Evolutionary conservation across 371 early-diverging fungal species (phyloP), one percentile per base, ranked within the genome.

Genomic region (Amoeboradix gromovi): DNA sequence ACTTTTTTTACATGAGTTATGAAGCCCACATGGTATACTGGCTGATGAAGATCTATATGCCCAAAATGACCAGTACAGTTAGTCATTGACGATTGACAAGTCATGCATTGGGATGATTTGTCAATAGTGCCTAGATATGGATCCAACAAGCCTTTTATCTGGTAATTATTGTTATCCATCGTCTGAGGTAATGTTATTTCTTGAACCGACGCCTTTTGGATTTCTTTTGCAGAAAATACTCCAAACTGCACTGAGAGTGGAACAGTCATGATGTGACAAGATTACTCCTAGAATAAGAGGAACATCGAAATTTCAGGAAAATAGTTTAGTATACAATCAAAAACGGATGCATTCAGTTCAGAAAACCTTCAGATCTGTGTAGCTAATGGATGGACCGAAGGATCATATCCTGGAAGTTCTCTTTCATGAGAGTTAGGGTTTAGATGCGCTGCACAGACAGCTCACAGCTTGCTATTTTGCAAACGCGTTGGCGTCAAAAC

Each of bases 21-120:
- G 29, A 72, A 73, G 0, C 77, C 78, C 67, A 89, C 82, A 78
- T 98, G 98, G 79, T 86, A 96, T 29, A 98, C 94, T 16, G 98
- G 98, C 76, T 88, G 90, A n/a, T 90, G 90, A 2, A 99, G 84
- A 75, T 97, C 94, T 73, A 99, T 94, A 74, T 98, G 94, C 16
- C 94, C 98, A 85, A 98, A 98, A 77, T 99, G 99, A 31, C 99
- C 98, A 28, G 90, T 89, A 76, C 99, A 99, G 72, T 91, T 90
- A 30, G 87, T 86, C 89, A 91, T 93, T 73, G 87, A 86, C 75
- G 91, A 91, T 67, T 86, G 87, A 78, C 99, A 99, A 2, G 98
- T 98, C 74, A 85, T 86, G 78, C 99, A 99, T 78, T 91, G 90
- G 82, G 87, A 91, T 75, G 90, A 91, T 70, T 96, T 87, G 75